Conservation (phyloP, 2,329 filamentous ascomycete genomes). For the Ceratocystis ficicola region DNA sequence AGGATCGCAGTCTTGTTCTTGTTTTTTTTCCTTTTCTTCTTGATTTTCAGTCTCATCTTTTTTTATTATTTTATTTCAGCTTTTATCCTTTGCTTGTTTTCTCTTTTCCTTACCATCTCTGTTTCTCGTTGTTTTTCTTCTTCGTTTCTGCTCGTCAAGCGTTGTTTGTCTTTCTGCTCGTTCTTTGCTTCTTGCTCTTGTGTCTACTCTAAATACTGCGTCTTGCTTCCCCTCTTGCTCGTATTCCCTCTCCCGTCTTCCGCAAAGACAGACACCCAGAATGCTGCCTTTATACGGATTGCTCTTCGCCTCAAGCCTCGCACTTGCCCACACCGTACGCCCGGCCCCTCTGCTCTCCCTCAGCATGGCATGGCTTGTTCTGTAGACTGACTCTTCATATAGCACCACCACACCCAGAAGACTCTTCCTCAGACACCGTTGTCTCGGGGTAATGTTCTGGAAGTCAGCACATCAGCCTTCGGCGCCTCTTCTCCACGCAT, state of each 20-base stretch:
- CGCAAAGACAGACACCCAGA: neutral
- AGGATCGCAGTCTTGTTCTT: slow-evolving; percentile 12
- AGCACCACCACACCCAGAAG: neutral
- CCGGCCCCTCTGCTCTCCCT: neutral
- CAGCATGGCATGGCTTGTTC: neutral
- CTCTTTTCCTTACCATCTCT: neutral
- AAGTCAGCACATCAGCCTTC: neutral
- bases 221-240: neutral
- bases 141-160: slow-evolving; percentile 3
- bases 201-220: neutral
- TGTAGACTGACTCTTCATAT: neutral
- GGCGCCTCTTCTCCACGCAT: neutral
- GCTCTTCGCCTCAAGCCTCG: slow-evolving; percentile 7
- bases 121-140: neutral
- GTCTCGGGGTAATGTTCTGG: slow-evolving; percentile 2
- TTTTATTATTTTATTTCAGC: neutral
- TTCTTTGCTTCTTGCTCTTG: slow-evolving; percentile 13
- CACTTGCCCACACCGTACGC: slow-evolving; percentile 14
- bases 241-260: neutral
- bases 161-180: slow-evolving; percentile 8
- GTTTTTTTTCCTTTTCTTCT: neutral
- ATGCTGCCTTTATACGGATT: neutral
- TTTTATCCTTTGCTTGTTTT: neutral
- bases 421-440: neutral
- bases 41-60: slow-evolving; percentile 1